Evolutionary conservation across 306 rosid genomes (phyloP).

Genomic region (Senna siamea): DNA sequence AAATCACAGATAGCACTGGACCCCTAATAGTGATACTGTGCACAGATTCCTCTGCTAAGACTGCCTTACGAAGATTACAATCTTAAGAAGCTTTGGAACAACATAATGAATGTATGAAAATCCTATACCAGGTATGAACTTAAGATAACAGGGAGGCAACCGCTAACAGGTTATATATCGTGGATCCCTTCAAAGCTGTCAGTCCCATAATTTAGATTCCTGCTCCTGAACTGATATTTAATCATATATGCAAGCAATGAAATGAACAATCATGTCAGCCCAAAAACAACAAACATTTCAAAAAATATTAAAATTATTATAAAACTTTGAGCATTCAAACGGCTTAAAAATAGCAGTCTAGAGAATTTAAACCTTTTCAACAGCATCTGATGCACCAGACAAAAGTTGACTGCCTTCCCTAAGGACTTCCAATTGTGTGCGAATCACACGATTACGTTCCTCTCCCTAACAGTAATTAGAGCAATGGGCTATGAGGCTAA

Average conservation of each 20-base stretch:
- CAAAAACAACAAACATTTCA: not conserved
- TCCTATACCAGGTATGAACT: slow-evolving; percentile 32
- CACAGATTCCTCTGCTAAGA: slow-evolving; percentile 16
- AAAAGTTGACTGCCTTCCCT: slow-evolving; percentile 32
- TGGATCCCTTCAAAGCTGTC: slow-evolving; percentile 26
- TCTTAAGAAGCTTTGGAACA: slow-evolving; percentile 36
- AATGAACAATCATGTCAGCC: slow-evolving; percentile 16
- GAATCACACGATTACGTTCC: not conserved
- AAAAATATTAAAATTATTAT: not conserved
- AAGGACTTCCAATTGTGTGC: slow-evolving; percentile 5
- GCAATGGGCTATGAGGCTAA: no score
- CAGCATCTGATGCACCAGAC: slow-evolving; percentile 39
- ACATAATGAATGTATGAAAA: slow-evolving; percentile 9
- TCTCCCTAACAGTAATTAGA: slow-evolving; percentile 13
- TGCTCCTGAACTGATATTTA: slow-evolving; percentile 46
- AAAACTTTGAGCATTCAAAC: slow-evolving; percentile 5
- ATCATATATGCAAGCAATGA: slow-evolving; percentile 10
- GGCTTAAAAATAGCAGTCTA: slow-evolving; percentile 9
- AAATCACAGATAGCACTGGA: not conserved
- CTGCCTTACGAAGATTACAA: slow-evolving; percentile 17
- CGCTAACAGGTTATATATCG: slow-evolving; percentile 29
- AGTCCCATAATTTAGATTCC: slow-evolving; percentile 46
- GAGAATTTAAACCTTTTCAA: slow-evolving; percentile 48
- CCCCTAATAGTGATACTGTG: slow-evolving; percentile 27
- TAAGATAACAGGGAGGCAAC: slow-evolving; percentile 2